Evolutionary conservation across 2,329 filamentous ascomycete species (phyloP).

Genomic region (Orbilia blumenaviensis): DNA sequence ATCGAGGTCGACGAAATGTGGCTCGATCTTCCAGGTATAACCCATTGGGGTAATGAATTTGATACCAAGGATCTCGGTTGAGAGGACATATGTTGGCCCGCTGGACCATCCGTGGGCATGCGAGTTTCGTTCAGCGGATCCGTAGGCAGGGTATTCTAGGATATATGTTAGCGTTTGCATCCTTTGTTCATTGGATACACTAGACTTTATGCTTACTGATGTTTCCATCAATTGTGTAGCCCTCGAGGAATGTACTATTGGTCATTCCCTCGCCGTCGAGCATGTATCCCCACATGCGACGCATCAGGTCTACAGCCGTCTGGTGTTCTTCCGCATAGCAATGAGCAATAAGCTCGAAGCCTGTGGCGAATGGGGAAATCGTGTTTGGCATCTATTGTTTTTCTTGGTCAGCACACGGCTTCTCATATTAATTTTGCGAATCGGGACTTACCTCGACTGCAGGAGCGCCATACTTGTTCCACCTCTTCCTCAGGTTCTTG

Average conservation of each 20-base stretch:
- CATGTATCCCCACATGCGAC: slow-evolving; percentile 61
- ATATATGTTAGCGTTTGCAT: neutral
- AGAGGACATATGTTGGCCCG: slow-evolving; percentile 65
- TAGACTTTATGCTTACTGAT: slow-evolving; percentile 45
- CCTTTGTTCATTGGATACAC: neutral
- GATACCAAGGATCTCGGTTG: slow-evolving; percentile 63
- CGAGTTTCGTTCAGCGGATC: slow-evolving; percentile 62
- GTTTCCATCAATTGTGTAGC: slow-evolving; percentile 61
- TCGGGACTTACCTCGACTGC: slow-evolving; percentile 60
- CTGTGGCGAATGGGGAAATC: slow-evolving; percentile 62
- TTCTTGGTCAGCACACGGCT: neutral
- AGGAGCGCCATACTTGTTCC: slow-evolving; percentile 64
- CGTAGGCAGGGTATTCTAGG: slow-evolving; percentile 59
- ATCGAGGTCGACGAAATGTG: slow-evolving; percentile 62
- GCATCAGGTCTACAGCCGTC: slow-evolving; percentile 61
- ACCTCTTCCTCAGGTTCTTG: slow-evolving; percentile 61
- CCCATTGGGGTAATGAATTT: slow-evolving; percentile 61
- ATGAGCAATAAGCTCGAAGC: slow-evolving; percentile 63
- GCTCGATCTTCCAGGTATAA: slow-evolving; percentile 61
- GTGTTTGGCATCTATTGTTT: slow-evolving; percentile 57
- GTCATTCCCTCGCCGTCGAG: slow-evolving; percentile 62
- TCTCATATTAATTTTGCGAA: neutral
- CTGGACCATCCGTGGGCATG: slow-evolving; percentile 66
- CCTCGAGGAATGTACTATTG: slow-evolving; percentile 63
- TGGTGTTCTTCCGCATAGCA: slow-evolving; percentile 61